These are phyloP conservation scores for Fusarium anthophilum DNA, from an alignment of 2,329 filamentous ascomycete species.

Conservation along the genomic window DNA sequence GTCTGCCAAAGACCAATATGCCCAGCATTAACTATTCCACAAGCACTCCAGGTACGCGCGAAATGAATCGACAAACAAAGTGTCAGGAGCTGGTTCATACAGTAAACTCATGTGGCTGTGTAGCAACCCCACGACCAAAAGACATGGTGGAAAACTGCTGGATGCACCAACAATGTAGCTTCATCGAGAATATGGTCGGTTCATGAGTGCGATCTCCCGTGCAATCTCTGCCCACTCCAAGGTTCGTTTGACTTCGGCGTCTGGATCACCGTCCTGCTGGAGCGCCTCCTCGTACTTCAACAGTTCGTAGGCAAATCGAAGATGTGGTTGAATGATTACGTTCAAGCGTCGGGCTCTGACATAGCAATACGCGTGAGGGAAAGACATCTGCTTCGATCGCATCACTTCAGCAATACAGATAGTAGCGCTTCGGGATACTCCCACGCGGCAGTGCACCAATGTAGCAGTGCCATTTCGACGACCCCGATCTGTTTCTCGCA, in stretches of 20 bases:
- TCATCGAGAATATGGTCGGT: conserved; percentile 85
- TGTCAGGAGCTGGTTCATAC: background rate
- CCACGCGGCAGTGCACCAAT: conserved; percentile 94
- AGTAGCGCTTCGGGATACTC: conserved; percentile 93
- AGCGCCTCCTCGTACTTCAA: conserved; percentile 93
- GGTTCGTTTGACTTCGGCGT: conserved; percentile 69
- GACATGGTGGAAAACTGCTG: background rate
- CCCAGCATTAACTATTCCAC: background rate
- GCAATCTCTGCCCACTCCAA: conserved; percentile 91
- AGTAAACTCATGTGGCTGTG: background rate
- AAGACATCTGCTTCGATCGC: conserved; percentile 80
- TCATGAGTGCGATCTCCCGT: conserved; percentile 94
- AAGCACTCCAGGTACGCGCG: background rate
- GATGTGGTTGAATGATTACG: conserved; percentile 97
- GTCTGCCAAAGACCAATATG: background rate
- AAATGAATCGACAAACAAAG: background rate
- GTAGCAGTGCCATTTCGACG: conserved; percentile 82
- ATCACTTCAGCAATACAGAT: conserved; percentile 99
- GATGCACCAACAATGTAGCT: background rate
- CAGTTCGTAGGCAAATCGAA: conserved; percentile 93
- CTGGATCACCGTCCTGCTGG: conserved; percentile 60
- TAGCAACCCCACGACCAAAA: background rate
- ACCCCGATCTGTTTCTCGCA: conserved; percentile 72
- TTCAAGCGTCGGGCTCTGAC: conserved; percentile 92
- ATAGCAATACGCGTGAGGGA: conserved; percentile 95